phyloP scores from a whole-genome alignment of 495 filamentous ascomycete genomes.

The Recurvomyces mirabilis region DNA sequence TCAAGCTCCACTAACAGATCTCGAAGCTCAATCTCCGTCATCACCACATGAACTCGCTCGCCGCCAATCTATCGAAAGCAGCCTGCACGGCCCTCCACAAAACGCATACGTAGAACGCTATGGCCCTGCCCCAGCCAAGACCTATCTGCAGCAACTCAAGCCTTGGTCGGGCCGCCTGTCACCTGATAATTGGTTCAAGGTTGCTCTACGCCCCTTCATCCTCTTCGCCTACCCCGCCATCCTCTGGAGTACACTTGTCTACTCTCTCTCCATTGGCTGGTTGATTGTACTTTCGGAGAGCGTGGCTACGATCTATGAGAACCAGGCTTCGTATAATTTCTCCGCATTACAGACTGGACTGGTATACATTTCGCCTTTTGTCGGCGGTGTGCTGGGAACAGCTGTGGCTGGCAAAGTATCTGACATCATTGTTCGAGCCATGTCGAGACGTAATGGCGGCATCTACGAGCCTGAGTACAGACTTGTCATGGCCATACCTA shows the following conservation, averaged over 20 bases:
- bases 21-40: constrained; percentile 1
- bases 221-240: constrained; percentile 81
- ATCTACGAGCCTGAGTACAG: constrained; percentile 95
- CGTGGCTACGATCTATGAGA: constrained; percentile 64
- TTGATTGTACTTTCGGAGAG: constrained; percentile 89
- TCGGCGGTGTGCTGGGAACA: constrained; percentile 81
- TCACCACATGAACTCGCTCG: background rate
- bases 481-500: constrained; percentile 79
- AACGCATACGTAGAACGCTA: constrained; percentile 19
- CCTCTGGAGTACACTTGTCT: constrained; percentile 81
- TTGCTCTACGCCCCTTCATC: constrained; percentile 67
- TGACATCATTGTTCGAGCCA: constrained; percentile 66
- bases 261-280: constrained; percentile 87
- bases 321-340: constrained; percentile 59
- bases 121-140: constrained; percentile 43
- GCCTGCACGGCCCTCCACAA: background rate
- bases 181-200: constrained; percentile 67
- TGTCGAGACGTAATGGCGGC: constrained; percentile 78
- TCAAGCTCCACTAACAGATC: background rate
- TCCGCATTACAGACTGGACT: constrained; percentile 68
- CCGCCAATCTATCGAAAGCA: background rate
- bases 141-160: constrained; percentile 58
- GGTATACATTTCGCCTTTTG: constrained; percentile 80
- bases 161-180: constrained; percentile 67
- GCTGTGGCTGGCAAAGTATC: constrained; percentile 82